Evolutionary conservation across 306 rosid species (phyloP).

Genomic region (Rubus parviflorus): DNA sequence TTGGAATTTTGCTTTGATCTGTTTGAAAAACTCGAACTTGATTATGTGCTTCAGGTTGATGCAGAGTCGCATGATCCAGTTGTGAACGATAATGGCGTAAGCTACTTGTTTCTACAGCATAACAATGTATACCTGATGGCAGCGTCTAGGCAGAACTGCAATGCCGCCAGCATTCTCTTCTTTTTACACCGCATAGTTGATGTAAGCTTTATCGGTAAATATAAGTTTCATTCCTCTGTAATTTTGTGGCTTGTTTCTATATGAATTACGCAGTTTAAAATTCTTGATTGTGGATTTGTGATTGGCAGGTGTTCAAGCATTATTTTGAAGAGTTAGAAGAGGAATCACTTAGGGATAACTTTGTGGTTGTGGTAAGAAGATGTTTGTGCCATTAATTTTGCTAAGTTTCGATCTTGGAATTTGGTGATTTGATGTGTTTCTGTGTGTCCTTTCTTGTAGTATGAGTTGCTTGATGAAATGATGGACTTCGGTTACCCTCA

Average conservation of each 20-base stretch:
- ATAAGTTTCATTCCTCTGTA: background rate
- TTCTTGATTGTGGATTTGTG: conserved; percentile 17
- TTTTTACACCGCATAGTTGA: conserved; percentile 90
- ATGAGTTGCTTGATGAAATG: conserved; percentile 91
- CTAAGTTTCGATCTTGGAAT: background rate
- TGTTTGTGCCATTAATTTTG: background rate
- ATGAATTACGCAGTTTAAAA: background rate
- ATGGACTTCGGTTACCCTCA: conserved; percentile 99
- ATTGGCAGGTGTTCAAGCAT: conserved; percentile 86
- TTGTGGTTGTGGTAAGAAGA: conserved; percentile 90
- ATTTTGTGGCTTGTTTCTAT: background rate
- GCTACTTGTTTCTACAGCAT: conserved; percentile 95
- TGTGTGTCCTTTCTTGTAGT: conserved; percentile 45
- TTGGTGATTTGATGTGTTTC: conserved; percentile 15
- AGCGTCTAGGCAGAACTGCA: conserved; percentile 95
- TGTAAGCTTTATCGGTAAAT: conserved; percentile 50
- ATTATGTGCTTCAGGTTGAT: conserved; percentile 63
- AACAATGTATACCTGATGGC: conserved; percentile 86
- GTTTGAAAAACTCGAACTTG: background rate
- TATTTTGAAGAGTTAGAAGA: conserved; percentile 96
- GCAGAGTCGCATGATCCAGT: conserved; percentile 94
- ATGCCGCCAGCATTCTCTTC: conserved; percentile 93
- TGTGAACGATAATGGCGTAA: conserved; percentile 77
- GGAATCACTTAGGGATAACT: conserved; percentile 96
- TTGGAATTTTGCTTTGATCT: conserved; percentile 8